Conservation (phyloP, 1,284 basidiomycete species). For the Tilletia setariae region DNA sequence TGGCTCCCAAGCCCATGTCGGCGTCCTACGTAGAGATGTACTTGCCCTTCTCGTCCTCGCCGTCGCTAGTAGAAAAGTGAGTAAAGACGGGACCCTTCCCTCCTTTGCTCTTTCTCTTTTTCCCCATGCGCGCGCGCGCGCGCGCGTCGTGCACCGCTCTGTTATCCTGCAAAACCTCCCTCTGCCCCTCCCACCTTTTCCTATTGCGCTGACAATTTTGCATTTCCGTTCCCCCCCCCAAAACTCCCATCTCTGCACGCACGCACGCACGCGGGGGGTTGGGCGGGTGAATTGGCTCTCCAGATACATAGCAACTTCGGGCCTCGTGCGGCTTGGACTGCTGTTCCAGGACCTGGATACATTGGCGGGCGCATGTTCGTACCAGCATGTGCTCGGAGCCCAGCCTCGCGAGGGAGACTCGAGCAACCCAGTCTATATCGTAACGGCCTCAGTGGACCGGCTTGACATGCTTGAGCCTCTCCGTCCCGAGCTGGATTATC, state of each 20-base stretch:
- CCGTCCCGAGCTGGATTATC: slow-evolving; percentile 36
- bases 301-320: slow-evolving; percentile 53
- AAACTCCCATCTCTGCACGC: too few relatives aligned
- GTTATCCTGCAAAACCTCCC: too few relatives aligned
- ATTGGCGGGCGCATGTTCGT: slow-evolving; percentile 51
- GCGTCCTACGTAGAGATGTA: slow-evolving; percentile 53
- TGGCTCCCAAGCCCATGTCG: slow-evolving; percentile 43
- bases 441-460: slow-evolving; percentile 56
- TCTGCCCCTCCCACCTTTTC: too few relatives aligned
- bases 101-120: too few relatives aligned
- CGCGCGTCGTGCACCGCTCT: too few relatives aligned
- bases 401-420: slow-evolving; percentile 37
- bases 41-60: slow-evolving; percentile 39
- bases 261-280: too few relatives aligned
- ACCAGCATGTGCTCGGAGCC: slow-evolving; percentile 53
- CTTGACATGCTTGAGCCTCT: slow-evolving; percentile 41
- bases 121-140: too few relatives aligned
- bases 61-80: slow-evolving; percentile 10
- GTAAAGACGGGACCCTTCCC: slow-evolving; percentile 37
- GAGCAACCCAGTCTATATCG: slow-evolving; percentile 52
- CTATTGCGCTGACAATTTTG: too few relatives aligned
- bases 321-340: slow-evolving; percentile 52
- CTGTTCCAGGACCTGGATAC: slow-evolving; percentile 56
- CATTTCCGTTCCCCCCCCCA: too few relatives aligned
- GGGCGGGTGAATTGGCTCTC: too few relatives aligned